These are phyloP conservation scores for Lophium mytilinum DNA, from an alignment of 495 filamentous ascomycete genomes.

Conservation along the genomic window DNA sequence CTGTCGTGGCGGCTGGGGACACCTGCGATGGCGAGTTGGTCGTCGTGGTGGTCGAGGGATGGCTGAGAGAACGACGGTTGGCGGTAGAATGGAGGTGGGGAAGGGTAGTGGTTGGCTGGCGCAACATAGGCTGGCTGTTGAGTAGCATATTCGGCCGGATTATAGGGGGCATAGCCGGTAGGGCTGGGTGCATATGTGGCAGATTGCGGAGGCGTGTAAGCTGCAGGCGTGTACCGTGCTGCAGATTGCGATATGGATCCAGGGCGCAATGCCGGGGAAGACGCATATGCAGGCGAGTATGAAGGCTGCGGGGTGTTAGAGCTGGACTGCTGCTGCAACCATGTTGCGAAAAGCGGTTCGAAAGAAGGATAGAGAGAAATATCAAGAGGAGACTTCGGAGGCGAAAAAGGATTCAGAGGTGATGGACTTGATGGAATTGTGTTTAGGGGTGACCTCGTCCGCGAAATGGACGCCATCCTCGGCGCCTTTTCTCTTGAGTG, in stretches of 20 bases:
- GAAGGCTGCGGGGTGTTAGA: slow-evolving; percentile 21
- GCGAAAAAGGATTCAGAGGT: not conserved
- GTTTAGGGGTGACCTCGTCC: not conserved
- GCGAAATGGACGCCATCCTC: no score
- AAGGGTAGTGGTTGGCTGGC: slow-evolving; percentile 7
- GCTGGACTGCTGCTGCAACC: slow-evolving; percentile 5
- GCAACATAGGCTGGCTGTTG: slow-evolving; percentile 1
- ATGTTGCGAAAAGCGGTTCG: slow-evolving; percentile 17
- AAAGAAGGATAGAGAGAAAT: slow-evolving; percentile 15
- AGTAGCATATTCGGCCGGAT: slow-evolving; percentile 13
- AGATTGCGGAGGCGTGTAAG: not conserved
- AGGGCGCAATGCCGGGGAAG: not conserved
- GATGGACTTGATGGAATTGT: not conserved
- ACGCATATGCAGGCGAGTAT: not conserved
- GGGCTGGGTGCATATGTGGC: not conserved
- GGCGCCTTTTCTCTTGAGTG: no score
- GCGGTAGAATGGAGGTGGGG: slow-evolving; percentile 23
- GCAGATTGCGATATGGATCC: slow-evolving; percentile 1
- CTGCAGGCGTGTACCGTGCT: slow-evolving; percentile 13
- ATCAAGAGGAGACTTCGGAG: slow-evolving; percentile 14
- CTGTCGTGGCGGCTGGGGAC: slow-evolving; percentile 5
- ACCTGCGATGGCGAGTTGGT: not conserved
- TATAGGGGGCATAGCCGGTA: slow-evolving; percentile 7
- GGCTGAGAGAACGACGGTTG: slow-evolving; percentile 22
- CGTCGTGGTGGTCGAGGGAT: slow-evolving; percentile 3